Conservation (phyloP, 2,329 filamentous ascomycete species). For the Simplicillium aogashimaense region DNA sequence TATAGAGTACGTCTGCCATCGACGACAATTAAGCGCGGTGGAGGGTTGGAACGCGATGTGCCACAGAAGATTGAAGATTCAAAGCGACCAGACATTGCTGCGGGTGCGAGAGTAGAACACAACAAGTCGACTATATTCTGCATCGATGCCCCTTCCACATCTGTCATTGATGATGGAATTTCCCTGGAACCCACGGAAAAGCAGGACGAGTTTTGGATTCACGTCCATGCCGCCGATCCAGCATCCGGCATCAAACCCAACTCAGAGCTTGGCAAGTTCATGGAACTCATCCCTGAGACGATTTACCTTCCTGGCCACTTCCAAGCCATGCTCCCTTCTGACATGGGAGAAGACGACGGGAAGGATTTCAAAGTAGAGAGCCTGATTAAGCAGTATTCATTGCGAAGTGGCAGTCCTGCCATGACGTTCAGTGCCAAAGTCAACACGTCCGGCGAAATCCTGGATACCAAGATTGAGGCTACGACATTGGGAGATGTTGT, state of each 20-base stretch:
- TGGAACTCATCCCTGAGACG: constrained; percentile 50
- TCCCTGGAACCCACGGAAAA: constrained; percentile 53
- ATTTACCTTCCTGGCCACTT: constrained; percentile 50
- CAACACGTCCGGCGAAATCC: constrained; percentile 38
- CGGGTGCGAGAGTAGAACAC: constrained; percentile 39
- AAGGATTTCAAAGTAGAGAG: constrained; percentile 22
- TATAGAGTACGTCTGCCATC: constrained; percentile 49
- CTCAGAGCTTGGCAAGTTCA: constrained; percentile 47
- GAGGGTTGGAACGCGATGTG: constrained; percentile 26
- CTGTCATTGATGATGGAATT: constrained; percentile 71
- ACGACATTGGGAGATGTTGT: constrained; percentile 44
- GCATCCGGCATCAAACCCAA: constrained; percentile 56
- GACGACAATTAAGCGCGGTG: constrained; percentile 30
- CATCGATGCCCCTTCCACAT: constrained; percentile 57
- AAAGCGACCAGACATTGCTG: constrained; percentile 32
- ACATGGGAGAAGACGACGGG: constrained; percentile 17
- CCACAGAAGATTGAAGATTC: constrained; percentile 22
- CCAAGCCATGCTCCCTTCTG: constrained; percentile 44
- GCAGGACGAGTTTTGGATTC: constrained; percentile 57
- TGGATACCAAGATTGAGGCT: constrained; percentile 45
- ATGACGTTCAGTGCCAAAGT: constrained; percentile 55
- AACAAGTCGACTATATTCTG: constrained; percentile 53
- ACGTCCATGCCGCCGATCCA: constrained; percentile 71
- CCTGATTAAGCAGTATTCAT: constrained; percentile 41
- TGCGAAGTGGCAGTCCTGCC: constrained; percentile 38